These are phyloP conservation scores for Naganishia antarctica DNA, from an alignment of 768 basidiomycete species.

Conservation along the genomic window DNA sequence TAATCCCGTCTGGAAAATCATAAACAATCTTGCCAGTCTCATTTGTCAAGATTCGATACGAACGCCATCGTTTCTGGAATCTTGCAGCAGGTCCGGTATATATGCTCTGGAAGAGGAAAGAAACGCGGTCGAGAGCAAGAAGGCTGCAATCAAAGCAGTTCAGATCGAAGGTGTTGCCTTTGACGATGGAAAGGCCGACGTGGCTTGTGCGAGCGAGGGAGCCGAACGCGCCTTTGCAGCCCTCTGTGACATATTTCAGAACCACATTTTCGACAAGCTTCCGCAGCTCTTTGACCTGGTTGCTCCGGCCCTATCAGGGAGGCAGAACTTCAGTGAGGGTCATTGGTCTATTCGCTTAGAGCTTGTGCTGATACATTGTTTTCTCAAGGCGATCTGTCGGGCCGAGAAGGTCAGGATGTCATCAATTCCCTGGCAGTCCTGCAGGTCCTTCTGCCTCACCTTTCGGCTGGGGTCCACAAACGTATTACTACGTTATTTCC, in stretches of 20 bases:
- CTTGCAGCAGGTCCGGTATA: constrained; percentile 41
- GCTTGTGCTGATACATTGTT: neutral
- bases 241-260: constrained; percentile 70
- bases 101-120: constrained; percentile 42
- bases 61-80: constrained; percentile 79
- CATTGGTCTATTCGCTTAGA: neutral
- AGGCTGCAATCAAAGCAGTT: constrained; percentile 41
- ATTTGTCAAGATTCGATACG: constrained; percentile 83
- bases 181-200: constrained; percentile 21
- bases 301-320: neutral
- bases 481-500: constrained; percentile 71
- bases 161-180: constrained; percentile 29
- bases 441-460: constrained; percentile 69
- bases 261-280: constrained; percentile 66
- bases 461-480: constrained; percentile 66
- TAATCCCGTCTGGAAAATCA: constrained; percentile 90
- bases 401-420: constrained; percentile 60
- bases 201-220: constrained; percentile 67
- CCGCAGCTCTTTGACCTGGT: constrained; percentile 95
- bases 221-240: constrained; percentile 76
- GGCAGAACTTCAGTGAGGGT: neutral
- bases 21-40: constrained; percentile 95
- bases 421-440: constrained; percentile 89
- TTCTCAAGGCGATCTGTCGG: neutral
- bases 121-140: constrained; percentile 41